These are phyloP conservation scores for Arabis alpina DNA, from an alignment of 345 rosid species.

Conservation along the genomic window DNA sequence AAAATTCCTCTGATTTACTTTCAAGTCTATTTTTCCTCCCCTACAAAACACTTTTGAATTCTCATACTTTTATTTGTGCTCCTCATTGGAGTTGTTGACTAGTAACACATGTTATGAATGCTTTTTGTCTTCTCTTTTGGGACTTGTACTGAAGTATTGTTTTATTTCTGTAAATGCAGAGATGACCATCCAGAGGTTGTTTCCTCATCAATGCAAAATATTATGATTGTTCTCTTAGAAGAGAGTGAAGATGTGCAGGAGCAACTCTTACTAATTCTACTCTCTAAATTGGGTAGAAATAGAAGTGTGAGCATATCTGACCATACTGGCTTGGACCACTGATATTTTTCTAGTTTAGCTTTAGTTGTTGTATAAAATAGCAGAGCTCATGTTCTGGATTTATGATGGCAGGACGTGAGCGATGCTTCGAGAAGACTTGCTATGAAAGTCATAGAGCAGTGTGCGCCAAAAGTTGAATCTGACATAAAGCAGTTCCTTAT, in stretches of 20 bases:
- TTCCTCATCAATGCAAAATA: slow-evolving; percentile 84
- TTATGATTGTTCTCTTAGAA: slow-evolving; percentile 83
- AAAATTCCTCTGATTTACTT: background rate
- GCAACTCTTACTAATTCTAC: slow-evolving; percentile 69
- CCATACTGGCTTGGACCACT: slow-evolving; percentile 5
- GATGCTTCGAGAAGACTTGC: slow-evolving; percentile 83
- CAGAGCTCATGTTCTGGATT: slow-evolving; percentile 37
- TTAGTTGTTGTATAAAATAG: slow-evolving; percentile 12
- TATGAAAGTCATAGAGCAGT: slow-evolving; percentile 81
- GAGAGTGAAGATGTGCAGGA: slow-evolving; percentile 92
- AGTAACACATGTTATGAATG: slow-evolving; percentile 19
- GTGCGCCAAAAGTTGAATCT: slow-evolving; percentile 87
- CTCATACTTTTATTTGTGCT: background rate
- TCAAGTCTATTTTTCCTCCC: slow-evolving; percentile 8
- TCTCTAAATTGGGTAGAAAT: slow-evolving; percentile 78
- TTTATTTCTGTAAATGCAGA: slow-evolving; percentile 53
- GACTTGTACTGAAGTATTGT: slow-evolving; percentile 9
- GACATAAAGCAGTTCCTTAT: slow-evolving; percentile 84
- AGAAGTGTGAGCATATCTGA: slow-evolving; percentile 61
- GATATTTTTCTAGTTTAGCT: background rate
- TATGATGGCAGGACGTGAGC: slow-evolving; percentile 61
- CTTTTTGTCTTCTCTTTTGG: background rate
- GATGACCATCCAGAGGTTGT: slow-evolving; percentile 95
- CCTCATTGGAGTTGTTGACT: background rate
- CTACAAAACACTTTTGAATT: background rate